A percentile compares a stretch with the other conserved stretches of the same genome.
Conservation (phyloP, 257 asterid species). For the Datura wrightii region DNA sequence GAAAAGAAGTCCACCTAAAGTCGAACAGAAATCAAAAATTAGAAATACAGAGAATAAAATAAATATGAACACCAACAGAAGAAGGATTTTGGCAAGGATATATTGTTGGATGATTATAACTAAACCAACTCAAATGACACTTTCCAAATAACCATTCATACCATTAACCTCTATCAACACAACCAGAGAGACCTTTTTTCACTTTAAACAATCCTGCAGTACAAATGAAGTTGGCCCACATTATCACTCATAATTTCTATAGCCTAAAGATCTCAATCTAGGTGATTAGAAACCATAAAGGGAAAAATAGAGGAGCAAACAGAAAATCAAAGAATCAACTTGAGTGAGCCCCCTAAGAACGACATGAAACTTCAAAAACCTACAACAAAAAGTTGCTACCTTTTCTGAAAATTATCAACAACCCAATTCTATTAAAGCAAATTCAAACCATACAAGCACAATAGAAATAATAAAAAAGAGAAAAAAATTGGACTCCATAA, state of each 20-base stretch:
- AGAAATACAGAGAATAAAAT: too few relatives aligned
- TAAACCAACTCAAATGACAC: background rate
- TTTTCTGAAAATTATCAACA: constrained; percentile 3
- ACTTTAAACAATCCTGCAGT: background rate
- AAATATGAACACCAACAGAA: too few relatives aligned
- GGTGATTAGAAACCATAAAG: background rate
- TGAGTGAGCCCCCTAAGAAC: background rate
- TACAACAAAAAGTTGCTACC: background rate
- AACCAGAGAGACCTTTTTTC: background rate
- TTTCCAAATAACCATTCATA: background rate
- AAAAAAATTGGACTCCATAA: background rate
- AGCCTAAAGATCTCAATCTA: background rate
- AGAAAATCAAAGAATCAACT: background rate
- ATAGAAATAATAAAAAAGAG: background rate
- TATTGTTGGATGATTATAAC: background rate
- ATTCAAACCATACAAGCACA: constrained; percentile 19
- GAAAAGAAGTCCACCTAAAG: too few relatives aligned
- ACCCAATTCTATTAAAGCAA: constrained; percentile 31
- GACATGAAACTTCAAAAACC: background rate
- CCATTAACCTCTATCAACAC: background rate
- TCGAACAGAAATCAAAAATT: too few relatives aligned
- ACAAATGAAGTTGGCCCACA: background rate
- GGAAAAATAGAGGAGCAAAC: background rate
- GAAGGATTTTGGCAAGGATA: too few relatives aligned
- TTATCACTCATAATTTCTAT: background rate